phyloP scores from a whole-genome alignment of 176 grass and related monocot genomes.

The Paspalum notatum region DNA sequence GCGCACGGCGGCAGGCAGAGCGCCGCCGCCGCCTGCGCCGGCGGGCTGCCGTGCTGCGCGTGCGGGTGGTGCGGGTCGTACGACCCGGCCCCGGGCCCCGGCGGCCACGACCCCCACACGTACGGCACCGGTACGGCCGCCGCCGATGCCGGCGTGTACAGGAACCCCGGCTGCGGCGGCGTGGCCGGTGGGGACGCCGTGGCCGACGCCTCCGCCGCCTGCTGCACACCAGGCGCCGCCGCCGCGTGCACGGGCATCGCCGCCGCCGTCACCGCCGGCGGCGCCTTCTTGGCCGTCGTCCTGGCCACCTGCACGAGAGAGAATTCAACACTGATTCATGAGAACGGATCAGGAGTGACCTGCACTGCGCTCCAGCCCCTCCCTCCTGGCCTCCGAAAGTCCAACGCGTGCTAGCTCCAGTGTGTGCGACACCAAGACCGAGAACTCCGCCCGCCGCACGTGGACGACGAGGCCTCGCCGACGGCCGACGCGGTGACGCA shows the following conservation, averaged over 20 bases:
- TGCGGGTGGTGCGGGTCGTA: constrained; percentile 24
- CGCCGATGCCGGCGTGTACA: constrained; percentile 25
- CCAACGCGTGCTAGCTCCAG: too few species aligned
- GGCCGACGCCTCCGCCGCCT: neutral
- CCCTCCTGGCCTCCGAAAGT: neutral
- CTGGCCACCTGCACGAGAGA: constrained; percentile 38
- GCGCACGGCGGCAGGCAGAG: constrained; percentile 55
- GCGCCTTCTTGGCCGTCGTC: constrained; percentile 20
- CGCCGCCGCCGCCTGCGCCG: neutral
- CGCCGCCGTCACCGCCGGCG: neutral
- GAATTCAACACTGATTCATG: neutral
- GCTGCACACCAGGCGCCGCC: neutral
- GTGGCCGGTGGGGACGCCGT: constrained; percentile 33
- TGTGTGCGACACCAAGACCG: neutral
- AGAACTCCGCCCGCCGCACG: too few species aligned
- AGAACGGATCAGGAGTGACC: too few species aligned
- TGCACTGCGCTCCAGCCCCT: neutral
- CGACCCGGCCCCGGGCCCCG: neutral
- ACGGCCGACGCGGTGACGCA: neutral
- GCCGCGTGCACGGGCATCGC: neutral
- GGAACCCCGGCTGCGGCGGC: constrained; percentile 33
- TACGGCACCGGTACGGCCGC: constrained; percentile 34
- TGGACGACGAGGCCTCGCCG: too few species aligned
- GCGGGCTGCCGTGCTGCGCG: neutral
- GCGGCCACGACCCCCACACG: constrained; percentile 64